Evolutionary conservation across 2,329 filamentous ascomycete species (phyloP).

Genomic region (Calonectria naviculata): DNA sequence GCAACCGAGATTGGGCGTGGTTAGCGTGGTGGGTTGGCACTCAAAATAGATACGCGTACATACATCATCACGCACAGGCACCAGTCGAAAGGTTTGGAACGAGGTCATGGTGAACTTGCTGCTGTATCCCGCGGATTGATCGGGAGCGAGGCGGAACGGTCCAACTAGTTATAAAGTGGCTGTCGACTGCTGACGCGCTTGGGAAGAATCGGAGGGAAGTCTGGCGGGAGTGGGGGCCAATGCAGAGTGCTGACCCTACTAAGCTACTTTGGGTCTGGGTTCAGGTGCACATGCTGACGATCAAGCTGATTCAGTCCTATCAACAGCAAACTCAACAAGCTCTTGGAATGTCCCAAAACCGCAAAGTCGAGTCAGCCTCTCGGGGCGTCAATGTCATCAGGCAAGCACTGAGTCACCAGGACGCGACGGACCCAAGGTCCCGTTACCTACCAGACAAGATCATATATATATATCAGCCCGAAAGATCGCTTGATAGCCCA

Average conservation of each 20-base stretch:
- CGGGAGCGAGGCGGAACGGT: background rate
- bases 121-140: background rate
- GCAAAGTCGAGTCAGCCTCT: no score
- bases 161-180: background rate
- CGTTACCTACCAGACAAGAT: no score
- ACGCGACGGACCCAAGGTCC: no score
- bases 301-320: no score
- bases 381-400: no score
- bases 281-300: no score
- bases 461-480: no score
- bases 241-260: conserved; percentile 14
- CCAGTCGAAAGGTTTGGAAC: conserved; percentile 33
- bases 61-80: conserved; percentile 31
- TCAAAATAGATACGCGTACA: background rate
- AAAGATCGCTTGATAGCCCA: no score
- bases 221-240: background rate
- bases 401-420: no score
- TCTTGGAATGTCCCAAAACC: no score
- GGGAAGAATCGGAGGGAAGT: conserved; percentile 9
- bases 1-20: background rate
- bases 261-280: background rate
- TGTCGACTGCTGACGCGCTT: conserved; percentile 20
- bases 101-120: conserved; percentile 22
- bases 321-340: no score
- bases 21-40: background rate